Evolutionary conservation across 2,329 filamentous ascomycete species (phyloP).

Genomic region (Biscogniauxia marginata): DNA sequence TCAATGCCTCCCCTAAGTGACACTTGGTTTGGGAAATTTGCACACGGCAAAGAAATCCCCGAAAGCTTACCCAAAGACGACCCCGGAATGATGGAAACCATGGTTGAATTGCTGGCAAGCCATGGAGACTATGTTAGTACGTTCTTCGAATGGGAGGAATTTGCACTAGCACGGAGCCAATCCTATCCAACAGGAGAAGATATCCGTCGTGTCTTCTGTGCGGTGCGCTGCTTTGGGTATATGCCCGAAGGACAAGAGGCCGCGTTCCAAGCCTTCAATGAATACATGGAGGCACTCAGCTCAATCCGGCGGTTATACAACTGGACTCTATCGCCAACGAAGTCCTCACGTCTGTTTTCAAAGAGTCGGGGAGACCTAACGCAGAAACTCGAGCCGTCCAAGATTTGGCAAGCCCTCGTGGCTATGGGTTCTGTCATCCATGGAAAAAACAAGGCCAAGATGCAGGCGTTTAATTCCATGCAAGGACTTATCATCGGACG

Average conservation of each 20-base stretch:
- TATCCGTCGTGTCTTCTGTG: not conserved
- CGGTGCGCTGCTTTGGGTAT: not conserved
- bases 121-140: not conserved
- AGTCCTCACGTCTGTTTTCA: not conserved
- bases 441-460: not conserved
- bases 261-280: not conserved
- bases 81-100: not conserved
- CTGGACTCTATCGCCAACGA: not conserved
- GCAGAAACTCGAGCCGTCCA: not conserved
- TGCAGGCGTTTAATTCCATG: conserved; percentile 1
- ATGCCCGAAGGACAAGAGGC: not conserved
- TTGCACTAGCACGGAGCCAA: not conserved
- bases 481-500: not conserved
- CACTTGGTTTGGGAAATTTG: not conserved
- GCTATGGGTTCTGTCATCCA: not conserved
- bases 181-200: not conserved
- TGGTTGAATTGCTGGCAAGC: too few species aligned
- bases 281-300: not conserved
- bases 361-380: not conserved
- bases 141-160: conserved; percentile 1
- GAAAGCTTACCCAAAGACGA: not conserved
- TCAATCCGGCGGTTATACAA: not conserved
- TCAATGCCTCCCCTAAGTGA: not conserved
- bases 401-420: not conserved
- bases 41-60: not conserved